A percentile compares a stretch with the other conserved stretches of the same genome.
Evolutionary conservation across 1,284 basidiomycete genomes (phyloP).

Genomic region (Leccinum variabile): DNA sequence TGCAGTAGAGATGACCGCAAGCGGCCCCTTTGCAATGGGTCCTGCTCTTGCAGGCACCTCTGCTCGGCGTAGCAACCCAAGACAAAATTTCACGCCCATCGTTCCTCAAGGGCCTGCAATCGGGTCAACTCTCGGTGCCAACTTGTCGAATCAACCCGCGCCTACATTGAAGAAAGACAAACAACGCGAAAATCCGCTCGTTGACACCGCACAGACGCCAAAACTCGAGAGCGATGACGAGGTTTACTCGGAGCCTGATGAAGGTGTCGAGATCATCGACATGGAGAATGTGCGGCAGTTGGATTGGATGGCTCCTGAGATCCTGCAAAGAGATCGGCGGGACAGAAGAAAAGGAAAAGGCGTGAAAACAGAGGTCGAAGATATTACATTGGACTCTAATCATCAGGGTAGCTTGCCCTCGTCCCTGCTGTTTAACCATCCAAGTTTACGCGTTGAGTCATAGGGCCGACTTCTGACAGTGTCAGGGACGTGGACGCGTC

Average conservation of each 20-base stretch:
- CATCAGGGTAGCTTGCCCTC: constrained; percentile 36
- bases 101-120: constrained; percentile 39
- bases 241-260: constrained; percentile 85
- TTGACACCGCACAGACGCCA: constrained; percentile 25
- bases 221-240: constrained; percentile 56
- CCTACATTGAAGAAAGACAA: constrained; percentile 45
- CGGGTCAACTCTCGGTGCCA: constrained; percentile 47
- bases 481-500: constrained; percentile 57
- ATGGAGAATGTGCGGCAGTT: constrained; percentile 80
- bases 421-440: not conserved
- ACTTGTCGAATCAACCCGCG: constrained; percentile 44
- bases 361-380: constrained; percentile 49
- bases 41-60: constrained; percentile 63
- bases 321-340: constrained; percentile 59
- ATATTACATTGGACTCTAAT: constrained; percentile 31
- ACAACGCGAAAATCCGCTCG: constrained; percentile 33
- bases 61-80: constrained; percentile 49
- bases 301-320: constrained; percentile 90
- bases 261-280: constrained; percentile 85
- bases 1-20: constrained; percentile 72
- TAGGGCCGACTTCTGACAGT: constrained; percentile 36
- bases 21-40: constrained; percentile 83
- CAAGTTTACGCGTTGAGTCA: constrained; percentile 1
- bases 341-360: constrained; percentile 42
- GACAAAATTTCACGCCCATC: constrained; percentile 52